phyloP scores from a whole-genome alignment of 345 rosid genomes.

The Euphorbia pulcherrima region DNA sequence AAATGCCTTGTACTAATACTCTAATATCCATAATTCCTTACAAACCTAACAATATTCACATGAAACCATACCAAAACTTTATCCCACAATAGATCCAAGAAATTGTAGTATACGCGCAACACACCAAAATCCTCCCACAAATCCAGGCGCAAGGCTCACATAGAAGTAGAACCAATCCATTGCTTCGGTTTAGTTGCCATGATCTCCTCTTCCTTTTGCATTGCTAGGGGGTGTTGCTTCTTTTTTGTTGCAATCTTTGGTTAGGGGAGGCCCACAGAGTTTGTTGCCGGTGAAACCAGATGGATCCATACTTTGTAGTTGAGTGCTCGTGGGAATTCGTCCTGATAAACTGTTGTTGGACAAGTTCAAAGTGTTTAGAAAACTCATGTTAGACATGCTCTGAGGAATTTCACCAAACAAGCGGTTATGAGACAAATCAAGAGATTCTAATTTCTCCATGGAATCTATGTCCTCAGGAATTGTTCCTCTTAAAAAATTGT shows the following conservation, averaged over 20 bases:
- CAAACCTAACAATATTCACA: background rate
- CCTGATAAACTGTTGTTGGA: too few species aligned
- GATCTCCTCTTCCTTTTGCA: background rate
- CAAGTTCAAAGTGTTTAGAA: too few species aligned
- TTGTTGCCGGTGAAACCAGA: conserved; percentile 17
- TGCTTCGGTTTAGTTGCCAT: too few species aligned
- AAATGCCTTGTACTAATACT: too few species aligned
- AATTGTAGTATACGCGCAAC: too few species aligned
- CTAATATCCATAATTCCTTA: too few species aligned
- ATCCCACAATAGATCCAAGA: background rate
- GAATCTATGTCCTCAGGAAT: conserved; percentile 18
- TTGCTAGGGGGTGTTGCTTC: background rate
- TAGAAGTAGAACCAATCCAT: too few species aligned
- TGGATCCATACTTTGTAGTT: too few species aligned
- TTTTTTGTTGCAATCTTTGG: background rate
- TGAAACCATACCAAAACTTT: background rate
- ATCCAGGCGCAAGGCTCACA: too few species aligned
- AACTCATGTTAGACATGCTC: too few species aligned
- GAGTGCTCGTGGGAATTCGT: too few species aligned
- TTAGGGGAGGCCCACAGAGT: conserved; percentile 6
- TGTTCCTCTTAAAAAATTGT: conserved; percentile 12
- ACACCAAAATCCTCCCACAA: too few species aligned
- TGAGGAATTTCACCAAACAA: conserved; percentile 12
- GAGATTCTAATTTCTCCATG: conserved; percentile 21
- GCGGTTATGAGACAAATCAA: conserved; percentile 23